Percentiles rank a stretch among this genome's conserved stretches.
Conservation (phyloP, 2,329 filamentous ascomycete species). For the Xylariaceae sp. region DNA sequence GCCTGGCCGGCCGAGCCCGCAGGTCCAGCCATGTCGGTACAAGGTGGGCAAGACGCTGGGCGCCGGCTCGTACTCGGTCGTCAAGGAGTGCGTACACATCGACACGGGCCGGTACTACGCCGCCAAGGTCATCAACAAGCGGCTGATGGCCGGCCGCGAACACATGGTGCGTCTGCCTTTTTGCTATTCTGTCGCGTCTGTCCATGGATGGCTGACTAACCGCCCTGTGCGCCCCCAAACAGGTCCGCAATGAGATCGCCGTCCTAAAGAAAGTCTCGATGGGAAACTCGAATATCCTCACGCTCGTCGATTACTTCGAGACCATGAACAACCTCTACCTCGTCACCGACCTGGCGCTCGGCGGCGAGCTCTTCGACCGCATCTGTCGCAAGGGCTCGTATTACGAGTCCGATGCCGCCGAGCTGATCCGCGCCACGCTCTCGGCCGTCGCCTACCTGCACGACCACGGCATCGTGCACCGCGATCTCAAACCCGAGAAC, state of each 20-base stretch:
- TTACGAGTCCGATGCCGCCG: slow-evolving; percentile 93
- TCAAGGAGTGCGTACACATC: slow-evolving; percentile 98
- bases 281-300: slow-evolving; percentile 97
- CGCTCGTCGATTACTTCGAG: slow-evolving; percentile 97
- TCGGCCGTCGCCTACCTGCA: slow-evolving; percentile 98
- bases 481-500: slow-evolving; percentile 96
- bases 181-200: not conserved
- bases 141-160: slow-evolving; percentile 92
- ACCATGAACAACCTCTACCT: slow-evolving; percentile 99
- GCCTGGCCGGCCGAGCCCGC: slow-evolving; percentile 35
- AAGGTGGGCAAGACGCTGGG: slow-evolving; percentile 98
- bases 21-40: slow-evolving; percentile 92
- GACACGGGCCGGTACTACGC: slow-evolving; percentile 97
- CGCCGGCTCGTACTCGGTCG: slow-evolving; percentile 93
- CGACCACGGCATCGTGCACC: slow-evolving; percentile 96
- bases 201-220: slow-evolving; percentile 3
- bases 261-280: slow-evolving; percentile 97
- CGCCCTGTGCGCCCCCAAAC: not conserved
- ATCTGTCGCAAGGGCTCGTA: slow-evolving; percentile 98
- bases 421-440: slow-evolving; percentile 87
- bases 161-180: slow-evolving; percentile 67
- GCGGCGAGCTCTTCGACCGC: slow-evolving; percentile 94
- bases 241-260: slow-evolving; percentile 97
- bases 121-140: slow-evolving; percentile 98
- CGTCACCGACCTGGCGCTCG: slow-evolving; percentile 91